Percentiles rank a stretch among this genome's conserved stretches.
Evolutionary conservation across 345 rosid species (phyloP).

Genomic region (Citrus mangshanensis): DNA sequence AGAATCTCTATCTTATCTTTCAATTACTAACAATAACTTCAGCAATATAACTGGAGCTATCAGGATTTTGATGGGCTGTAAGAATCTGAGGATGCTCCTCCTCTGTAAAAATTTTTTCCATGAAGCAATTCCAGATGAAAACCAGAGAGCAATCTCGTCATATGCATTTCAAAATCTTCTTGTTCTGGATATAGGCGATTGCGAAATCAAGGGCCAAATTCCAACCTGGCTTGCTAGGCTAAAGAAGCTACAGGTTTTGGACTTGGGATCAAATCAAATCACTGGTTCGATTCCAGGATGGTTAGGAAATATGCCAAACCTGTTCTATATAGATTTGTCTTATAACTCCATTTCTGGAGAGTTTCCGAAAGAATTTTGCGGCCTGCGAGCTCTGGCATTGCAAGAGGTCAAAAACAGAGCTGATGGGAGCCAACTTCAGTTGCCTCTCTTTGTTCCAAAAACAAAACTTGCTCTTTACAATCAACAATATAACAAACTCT

Average conservation of each 20-base stretch:
- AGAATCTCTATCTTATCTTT: conserved; percentile 3
- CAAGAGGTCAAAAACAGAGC: neutral
- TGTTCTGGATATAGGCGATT: neutral
- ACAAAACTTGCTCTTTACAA: neutral
- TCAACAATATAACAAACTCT: neutral
- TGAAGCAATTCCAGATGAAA: neutral
- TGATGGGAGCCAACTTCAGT: neutral
- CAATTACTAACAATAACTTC: conserved; percentile 20
- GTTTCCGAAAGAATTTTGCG: neutral
- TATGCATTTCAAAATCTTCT: neutral
- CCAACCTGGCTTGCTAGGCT: neutral
- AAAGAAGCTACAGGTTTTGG: conserved; percentile 22
- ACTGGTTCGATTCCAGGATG: conserved; percentile 22
- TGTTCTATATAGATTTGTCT: conserved; percentile 6
- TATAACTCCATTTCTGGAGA: conserved; percentile 6
- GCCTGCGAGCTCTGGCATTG: neutral
- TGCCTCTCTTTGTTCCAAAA: neutral
- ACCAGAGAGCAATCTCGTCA: neutral
- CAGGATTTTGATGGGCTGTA: conserved; percentile 24
- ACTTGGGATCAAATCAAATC: conserved; percentile 26
- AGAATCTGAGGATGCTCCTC: conserved; percentile 25
- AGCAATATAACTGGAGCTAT: conserved; percentile 29
- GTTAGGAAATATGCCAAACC: neutral
- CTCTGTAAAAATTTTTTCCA: conserved; percentile 18
- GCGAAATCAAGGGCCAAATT: neutral